Evolutionary conservation across 164 flowering plant genomes (phyloP), one percentile per base, ranked within the genome.

Genomic region (Taxillus chinensis): DNA sequence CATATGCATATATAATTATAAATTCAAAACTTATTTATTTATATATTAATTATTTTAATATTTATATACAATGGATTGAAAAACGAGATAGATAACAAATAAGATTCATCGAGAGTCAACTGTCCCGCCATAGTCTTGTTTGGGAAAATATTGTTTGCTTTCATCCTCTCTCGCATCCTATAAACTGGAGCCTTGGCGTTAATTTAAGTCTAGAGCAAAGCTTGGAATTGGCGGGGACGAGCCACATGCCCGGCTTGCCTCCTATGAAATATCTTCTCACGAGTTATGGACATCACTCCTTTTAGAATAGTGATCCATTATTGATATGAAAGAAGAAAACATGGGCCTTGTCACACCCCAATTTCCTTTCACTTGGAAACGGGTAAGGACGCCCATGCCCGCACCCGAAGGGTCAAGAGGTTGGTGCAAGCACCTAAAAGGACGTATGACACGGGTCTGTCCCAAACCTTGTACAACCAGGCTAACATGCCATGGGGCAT

Each of bases 141-240:
- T 7, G 93, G 93, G 65, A 85, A 81, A 39, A 92, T n/a, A 59
- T 82, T 79, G 64, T 90, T 93, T 1, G 86, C 96, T 68, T 77
- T 83, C 93, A 92, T 70, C 69, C 98, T 76, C 27, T 92, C 96
- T 62, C 80, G 66, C 10, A 88, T 72, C 45, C 98, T 96, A 73
- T 90, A 92, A 5, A 86, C 87, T 5, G 96, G 96, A 42, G 69
- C 53, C 63, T 84, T 87, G 17, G 92, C 92, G 66, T 75, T 85
- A 40, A 78, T 55, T 48, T 92, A 90, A 13, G 96, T 83, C 65
- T 73, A 67, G 27, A 85, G 53, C 3, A 92, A 78, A 12, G 70
- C 6, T 7, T 77, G 78, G 68, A 81, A 92, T 69, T 71, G 85
- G 27, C 69, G 61, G 4, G 68, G 3, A 53, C 86, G 75, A 16